Base-by-base conservation (phyloP, 768 basidiomycete species). In the Lentinula detonsa region DNA sequence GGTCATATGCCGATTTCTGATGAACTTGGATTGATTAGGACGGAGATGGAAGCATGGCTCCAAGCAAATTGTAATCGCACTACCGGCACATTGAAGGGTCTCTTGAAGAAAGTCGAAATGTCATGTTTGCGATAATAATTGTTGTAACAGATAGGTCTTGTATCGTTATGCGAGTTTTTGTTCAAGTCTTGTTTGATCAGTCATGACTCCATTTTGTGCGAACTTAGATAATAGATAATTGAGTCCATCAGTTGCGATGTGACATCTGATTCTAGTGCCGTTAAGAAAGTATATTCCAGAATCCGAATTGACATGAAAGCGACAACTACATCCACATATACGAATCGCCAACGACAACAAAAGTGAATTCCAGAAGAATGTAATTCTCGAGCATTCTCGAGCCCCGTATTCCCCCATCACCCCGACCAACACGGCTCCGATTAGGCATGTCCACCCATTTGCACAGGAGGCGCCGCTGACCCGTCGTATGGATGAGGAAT, bases 31-130 rank as follows among this genome's bases (percentile, higher is more conserved):
- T 75, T 62, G 33, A 64, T 98, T 11, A 79, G 95, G 64, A 73
- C 64, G 37, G 89, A 95, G 71, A 94, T 99, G 88, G 93, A 97
- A 75, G 65, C 63, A 15, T 98, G 93, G 94, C 70, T 99, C 61
- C 83, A 88, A 70, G 81, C 78, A 16, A 95, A 96, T 69, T 94
- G 94, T 66, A 91, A 91, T 70, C 87, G 93, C 71, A 86, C 86
- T 54, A 90, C 86, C 66, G 87, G 86, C 64, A 89, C 87, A 15
- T 74, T 94, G 65, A 93, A 92, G 71, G 88, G 87, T 0, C 71
- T 94, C 65, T 72, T 94, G 68, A 93, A 92, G 79, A 93, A 91
- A 75, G 83, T 93, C 10, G 88, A 90, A 69, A 69, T 87, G 59
- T 81, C 83, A 3, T 82, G 77, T 67, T 42, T 63, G 16, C 57